These are phyloP conservation scores for Zygosaccharomyces sapae DNA, from an alignment of 1,139 yeast species.

Conservation along the genomic window DNA sequence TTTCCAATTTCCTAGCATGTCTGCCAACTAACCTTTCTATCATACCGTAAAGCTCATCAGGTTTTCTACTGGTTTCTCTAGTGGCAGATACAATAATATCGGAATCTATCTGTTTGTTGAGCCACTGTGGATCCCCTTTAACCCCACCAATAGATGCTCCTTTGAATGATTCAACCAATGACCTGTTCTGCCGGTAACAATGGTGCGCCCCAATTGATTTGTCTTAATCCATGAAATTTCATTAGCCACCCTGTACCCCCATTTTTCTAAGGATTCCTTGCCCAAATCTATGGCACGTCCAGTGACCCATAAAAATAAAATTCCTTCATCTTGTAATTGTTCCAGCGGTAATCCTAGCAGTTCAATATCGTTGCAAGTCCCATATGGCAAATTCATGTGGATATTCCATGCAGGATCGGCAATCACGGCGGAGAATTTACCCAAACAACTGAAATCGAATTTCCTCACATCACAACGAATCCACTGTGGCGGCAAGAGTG, in stretches of 20 bases:
- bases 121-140: slow-evolving; percentile 82
- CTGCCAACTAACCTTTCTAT: slow-evolving; percentile 79
- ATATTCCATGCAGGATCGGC: slow-evolving; percentile 94
- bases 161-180: slow-evolving; percentile 96
- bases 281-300: slow-evolving; percentile 91
- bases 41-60: slow-evolving; percentile 83
- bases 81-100: slow-evolving; percentile 80
- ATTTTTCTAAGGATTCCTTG: slow-evolving; percentile 62
- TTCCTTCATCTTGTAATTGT: slow-evolving; percentile 74
- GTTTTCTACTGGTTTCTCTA: slow-evolving; percentile 84
- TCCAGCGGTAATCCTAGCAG: slow-evolving; percentile 62
- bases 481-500: slow-evolving; percentile 67
- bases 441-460: slow-evolving; percentile 64
- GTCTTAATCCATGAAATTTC: slow-evolving; percentile 89
- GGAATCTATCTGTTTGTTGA: slow-evolving; percentile 59
- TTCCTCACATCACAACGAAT: slow-evolving; percentile 76
- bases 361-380: slow-evolving; percentile 71
- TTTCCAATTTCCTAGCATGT: slow-evolving; percentile 72
- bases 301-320: slow-evolving; percentile 86
- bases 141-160: slow-evolving; percentile 81
- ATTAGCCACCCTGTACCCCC: slow-evolving; percentile 80
- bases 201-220: slow-evolving; percentile 80
- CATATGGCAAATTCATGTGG: slow-evolving; percentile 76
- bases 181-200: slow-evolving; percentile 93
- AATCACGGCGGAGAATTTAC: slow-evolving; percentile 80